phyloP scores from a whole-genome alignment of 2,329 filamentous ascomycete species.

The Penicillium sp. region DNA sequence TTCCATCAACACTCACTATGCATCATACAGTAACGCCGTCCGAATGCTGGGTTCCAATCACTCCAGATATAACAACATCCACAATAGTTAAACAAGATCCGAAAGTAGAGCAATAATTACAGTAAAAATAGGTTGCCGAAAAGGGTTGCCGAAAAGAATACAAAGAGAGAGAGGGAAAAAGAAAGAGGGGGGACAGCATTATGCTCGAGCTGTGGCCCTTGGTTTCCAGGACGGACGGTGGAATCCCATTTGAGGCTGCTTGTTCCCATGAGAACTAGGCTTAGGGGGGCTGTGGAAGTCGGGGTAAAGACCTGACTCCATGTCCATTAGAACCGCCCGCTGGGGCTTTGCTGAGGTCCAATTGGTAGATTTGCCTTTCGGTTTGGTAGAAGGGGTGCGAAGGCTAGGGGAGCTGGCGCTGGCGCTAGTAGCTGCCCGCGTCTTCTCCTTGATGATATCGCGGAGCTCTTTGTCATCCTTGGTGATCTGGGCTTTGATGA shows the following conservation, averaged over 20 bases:
- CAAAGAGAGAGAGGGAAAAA: constrained; percentile 12
- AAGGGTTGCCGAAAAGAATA: constrained; percentile 2
- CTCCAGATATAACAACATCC: constrained; percentile 17
- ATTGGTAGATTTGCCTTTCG: constrained; percentile 28
- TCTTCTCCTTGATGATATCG: constrained; percentile 65
- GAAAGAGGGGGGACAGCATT: constrained; percentile 4
- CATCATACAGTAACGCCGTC: constrained; percentile 29
- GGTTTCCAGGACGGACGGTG: constrained; percentile 37
- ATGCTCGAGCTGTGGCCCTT: constrained; percentile 32
- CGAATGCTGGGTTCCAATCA: constrained; percentile 30
- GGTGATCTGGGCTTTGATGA: constrained; percentile 82
- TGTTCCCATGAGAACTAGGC: constrained; percentile 25
- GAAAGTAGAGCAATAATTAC: constrained; percentile 17
- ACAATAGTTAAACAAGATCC: constrained; percentile 15
- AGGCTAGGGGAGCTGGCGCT: constrained; percentile 10
- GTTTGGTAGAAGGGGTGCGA: constrained; percentile 23
- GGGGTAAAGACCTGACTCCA: constrained; percentile 37
- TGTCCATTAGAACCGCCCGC: constrained; percentile 46
- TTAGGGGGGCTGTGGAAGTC: constrained; percentile 29
- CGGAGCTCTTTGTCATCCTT: constrained; percentile 70
- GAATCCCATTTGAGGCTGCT: constrained; percentile 31
- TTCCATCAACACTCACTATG: constrained; percentile 11
- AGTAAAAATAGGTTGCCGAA: constrained; percentile 20
- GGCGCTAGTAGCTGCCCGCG: constrained; percentile 36
- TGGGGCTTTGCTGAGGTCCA: constrained; percentile 42